Base-by-base conservation (phyloP, 2,329 filamentous ascomycete genomes). In the Hymenoscyphus linearis region DNA sequence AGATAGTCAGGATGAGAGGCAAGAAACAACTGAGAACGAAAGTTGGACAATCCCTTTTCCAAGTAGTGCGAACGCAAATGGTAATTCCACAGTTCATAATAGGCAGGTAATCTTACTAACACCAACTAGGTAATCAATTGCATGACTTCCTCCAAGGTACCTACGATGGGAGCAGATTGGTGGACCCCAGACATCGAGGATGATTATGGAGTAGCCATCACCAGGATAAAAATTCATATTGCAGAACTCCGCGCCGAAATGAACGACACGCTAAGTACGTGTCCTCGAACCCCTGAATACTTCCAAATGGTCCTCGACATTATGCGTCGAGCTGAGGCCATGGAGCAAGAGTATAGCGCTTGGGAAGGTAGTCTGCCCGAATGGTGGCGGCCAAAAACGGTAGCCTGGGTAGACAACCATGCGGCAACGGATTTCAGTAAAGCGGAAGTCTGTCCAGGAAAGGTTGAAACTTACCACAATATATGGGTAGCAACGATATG, bases 41-140 rank as follows among this genome's bases (percentile, higher is more conserved):
- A 69, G 74, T 77, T 2, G 85, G 84, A 0, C 70, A 81, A 35
- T 76, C 79, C 60, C 76, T 87, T 14, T 87, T 87, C 68, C 77
- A 83, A 55, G 80, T 81, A 7, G 84, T 87, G 16, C 77, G 85
- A 60, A 83, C 80, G 1, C 82, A 86, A 65, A 85, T 86, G 79
- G 82, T 84, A 73, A 60, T 76, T 66, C 27, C 3, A 12, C 13
- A 2, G 6, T 22, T n/a, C 22, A 36, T 34, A 18, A 31, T 36
- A n/a, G 2, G 22, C 31, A 22, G n/a, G 79, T 78, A 80, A 79
- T 78, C 80, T 82, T 60, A 79, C 84, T 59, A 79, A 84, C 63
- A 78, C 78, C 4, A 74, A 82, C n/a, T 55, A 83, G 82, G 82
- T 84, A 55, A 81, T 86, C 58, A 81, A 85, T 64, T 80, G 81